A percentile compares a stretch with the other conserved stretches of the same genome.
These are phyloP conservation scores for Phytophthora agathidicida DNA, from an alignment of 352 stramenopile species.

Conservation along the genomic window DNA sequence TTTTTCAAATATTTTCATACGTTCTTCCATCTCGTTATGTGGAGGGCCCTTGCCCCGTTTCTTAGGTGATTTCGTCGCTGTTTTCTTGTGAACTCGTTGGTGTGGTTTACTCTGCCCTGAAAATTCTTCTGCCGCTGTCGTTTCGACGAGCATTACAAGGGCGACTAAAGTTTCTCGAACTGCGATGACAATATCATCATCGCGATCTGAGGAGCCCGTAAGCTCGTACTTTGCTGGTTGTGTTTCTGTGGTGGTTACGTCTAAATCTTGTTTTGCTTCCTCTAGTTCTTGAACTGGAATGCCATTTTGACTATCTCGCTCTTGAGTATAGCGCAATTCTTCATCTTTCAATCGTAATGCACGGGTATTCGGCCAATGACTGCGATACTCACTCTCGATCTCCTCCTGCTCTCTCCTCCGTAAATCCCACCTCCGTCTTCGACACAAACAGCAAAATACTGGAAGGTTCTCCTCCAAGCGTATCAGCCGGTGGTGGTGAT, in stretches of 20 bases:
- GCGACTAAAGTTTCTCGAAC: slow-evolving; percentile 19
- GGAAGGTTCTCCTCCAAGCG: slow-evolving; percentile 29
- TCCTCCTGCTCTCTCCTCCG: slow-evolving; percentile 51
- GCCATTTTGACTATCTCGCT: slow-evolving; percentile 11
- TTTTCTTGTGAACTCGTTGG: slow-evolving; percentile 23
- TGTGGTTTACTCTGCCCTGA: slow-evolving; percentile 3
- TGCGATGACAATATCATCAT: background rate
- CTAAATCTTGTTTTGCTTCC: background rate
- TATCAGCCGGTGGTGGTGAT: slow-evolving; percentile 74
- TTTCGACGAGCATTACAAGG: slow-evolving; percentile 29
- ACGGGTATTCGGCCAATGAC: slow-evolving; percentile 37
- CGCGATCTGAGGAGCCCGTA: background rate
- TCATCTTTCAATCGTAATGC: slow-evolving; percentile 53
- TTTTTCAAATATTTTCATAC: slow-evolving; percentile 47
- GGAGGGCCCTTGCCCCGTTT: slow-evolving; percentile 9
- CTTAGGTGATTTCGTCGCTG: background rate
- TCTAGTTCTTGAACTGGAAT: slow-evolving; percentile 9
- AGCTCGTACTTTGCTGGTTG: slow-evolving; percentile 15
- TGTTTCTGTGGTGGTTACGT: background rate
- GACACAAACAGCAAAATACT: slow-evolving; percentile 69
- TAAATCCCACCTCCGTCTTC: slow-evolving; percentile 67
- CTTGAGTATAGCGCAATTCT: slow-evolving; percentile 37
- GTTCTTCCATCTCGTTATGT: slow-evolving; percentile 12
- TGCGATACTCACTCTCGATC: slow-evolving; percentile 48
- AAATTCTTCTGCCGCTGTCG: slow-evolving; percentile 3